Evolutionary conservation across 2,329 filamentous ascomycete genomes (phyloP).

Genomic region (Aspergillus intermedius): DNA sequence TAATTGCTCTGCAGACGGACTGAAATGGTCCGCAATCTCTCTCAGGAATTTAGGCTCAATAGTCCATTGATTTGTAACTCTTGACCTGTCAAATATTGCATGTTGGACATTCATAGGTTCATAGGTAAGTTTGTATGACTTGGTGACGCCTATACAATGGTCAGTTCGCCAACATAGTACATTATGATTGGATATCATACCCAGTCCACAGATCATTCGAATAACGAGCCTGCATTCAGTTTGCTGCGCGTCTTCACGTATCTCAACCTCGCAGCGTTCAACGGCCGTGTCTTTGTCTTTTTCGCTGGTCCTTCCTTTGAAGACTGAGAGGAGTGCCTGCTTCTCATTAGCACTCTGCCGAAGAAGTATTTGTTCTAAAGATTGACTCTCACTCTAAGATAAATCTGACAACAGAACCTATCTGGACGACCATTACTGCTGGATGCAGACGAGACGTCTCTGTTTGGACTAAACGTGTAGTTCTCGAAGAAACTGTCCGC

Average conservation of each 20-base stretch:
- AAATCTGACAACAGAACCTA: slow-evolving; percentile 54
- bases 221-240: slow-evolving; percentile 56
- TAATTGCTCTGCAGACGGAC: slow-evolving; percentile 57
- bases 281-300: slow-evolving; percentile 54
- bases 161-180: not conserved
- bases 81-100: slow-evolving; percentile 55
- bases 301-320: slow-evolving; percentile 53
- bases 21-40: slow-evolving; percentile 60
- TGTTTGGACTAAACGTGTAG: slow-evolving; percentile 47
- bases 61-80: slow-evolving; percentile 53
- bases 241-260: slow-evolving; percentile 51
- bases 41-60: slow-evolving; percentile 52
- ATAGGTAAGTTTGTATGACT: slow-evolving; percentile 60
- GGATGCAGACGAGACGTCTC: slow-evolving; percentile 7
- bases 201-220: slow-evolving; percentile 56
- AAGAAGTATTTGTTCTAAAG: slow-evolving; percentile 8
- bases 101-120: slow-evolving; percentile 57
- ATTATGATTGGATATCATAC: slow-evolving; percentile 25
- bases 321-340: slow-evolving; percentile 54
- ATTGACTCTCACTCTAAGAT: slow-evolving; percentile 44
- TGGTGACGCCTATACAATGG: slow-evolving; percentile 48
- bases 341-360: not conserved
- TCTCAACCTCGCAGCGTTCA: slow-evolving; percentile 55
- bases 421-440: slow-evolving; percentile 30
- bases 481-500: slow-evolving; percentile 50